Base-by-base conservation (phyloP, 2,329 filamentous ascomycete species). In the Cryphonectria japonica region DNA sequence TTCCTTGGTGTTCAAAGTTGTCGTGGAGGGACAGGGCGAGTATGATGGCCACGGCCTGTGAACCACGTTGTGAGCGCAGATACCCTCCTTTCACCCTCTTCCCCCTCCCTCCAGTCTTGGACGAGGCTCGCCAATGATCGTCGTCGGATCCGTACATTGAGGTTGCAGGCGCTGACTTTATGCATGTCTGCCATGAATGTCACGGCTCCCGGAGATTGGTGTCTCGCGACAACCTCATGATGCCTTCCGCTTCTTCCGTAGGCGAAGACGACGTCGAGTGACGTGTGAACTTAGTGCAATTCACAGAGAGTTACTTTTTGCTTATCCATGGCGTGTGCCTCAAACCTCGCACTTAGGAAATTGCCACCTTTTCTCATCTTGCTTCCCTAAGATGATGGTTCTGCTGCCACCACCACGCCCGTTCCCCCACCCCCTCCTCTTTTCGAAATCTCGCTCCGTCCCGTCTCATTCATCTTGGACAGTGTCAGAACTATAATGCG, bases 101-200 rank as follows among this genome's bases (percentile, higher is more conserved):
- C 16, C 14, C 14, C 43, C 16, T 5, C 14, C 14, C 43, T 5
- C 43, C 43, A 19, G 62, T 63, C 68, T 66, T 26, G 46, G 69
- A 68, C 71, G 59, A 72, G 71, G 71, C 71, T 72, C 68, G 68
- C 71, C 66, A 70, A 70, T 72, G 26, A 41, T 41, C 22, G 29
- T n/a, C 46, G 16, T 32, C 37, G 34, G 50, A 14, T 5, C 22
- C 7, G 22, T 39, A 19, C 19, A 52, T 39, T 16, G 29, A 50
- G 43, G 60, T 61, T 19, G 26, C 26, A 32, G 54, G 26, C 54
- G 66, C 66, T 67, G 54, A 50, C 50, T 37, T 32, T 39, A 67
- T n/a, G 41, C 26, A 39, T 32, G 54, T 32, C 39, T 32, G 43
- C 37, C 57, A 9, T 52, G 54, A 9, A 11, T 16, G 16, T 37